Percentiles rank a stretch among this genome's conserved stretches.
Evolutionary conservation across 805 yeast species (phyloP).

Genomic region (Cyberlindnera lachancei): DNA sequence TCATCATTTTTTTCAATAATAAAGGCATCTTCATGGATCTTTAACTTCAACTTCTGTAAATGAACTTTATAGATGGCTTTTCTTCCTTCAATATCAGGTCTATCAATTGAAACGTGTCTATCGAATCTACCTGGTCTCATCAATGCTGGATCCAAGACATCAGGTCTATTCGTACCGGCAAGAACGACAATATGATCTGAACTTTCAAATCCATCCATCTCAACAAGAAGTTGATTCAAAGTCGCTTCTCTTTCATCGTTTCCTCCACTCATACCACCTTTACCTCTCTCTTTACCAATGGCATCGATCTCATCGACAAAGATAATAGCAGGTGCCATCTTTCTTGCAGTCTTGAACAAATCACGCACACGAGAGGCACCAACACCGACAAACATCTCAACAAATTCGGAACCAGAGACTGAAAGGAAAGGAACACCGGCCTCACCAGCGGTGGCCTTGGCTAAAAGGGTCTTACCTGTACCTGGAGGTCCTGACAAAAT

Average conservation of each 20-base stretch:
- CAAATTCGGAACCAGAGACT: slow-evolving; percentile 90
- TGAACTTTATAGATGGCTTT: slow-evolving; percentile 82
- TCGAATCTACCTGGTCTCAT: slow-evolving; percentile 95
- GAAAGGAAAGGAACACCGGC: slow-evolving; percentile 91
- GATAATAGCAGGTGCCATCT: slow-evolving; percentile 83
- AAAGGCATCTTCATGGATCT: slow-evolving; percentile 31
- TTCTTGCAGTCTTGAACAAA: slow-evolving; percentile 81
- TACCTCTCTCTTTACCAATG: slow-evolving; percentile 78
- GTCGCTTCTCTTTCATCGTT: slow-evolving; percentile 94
- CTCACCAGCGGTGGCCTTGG: slow-evolving; percentile 95
- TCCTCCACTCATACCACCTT: slow-evolving; percentile 68
- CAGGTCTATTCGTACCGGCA: slow-evolving; percentile 93
- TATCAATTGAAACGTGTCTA: slow-evolving; percentile 78
- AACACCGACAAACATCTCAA: slow-evolving; percentile 96
- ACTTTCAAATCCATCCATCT: slow-evolving; percentile 92
- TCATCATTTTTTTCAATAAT: slow-evolving; percentile 41
- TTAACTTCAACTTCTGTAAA: slow-evolving; percentile 49
- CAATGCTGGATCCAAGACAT: slow-evolving; percentile 81
- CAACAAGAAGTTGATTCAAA: slow-evolving; percentile 84
- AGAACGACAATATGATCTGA: slow-evolving; percentile 86
- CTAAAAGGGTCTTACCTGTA: slow-evolving; percentile 89
- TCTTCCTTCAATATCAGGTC: slow-evolving; percentile 86
- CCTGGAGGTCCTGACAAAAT: slow-evolving; percentile 94
- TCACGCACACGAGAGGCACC: slow-evolving; percentile 95
- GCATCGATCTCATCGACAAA: slow-evolving; percentile 96